These are phyloP conservation scores for Penicillium concentricum DNA, from an alignment of 2,329 filamentous ascomycete genomes.

Conservation along the genomic window DNA sequence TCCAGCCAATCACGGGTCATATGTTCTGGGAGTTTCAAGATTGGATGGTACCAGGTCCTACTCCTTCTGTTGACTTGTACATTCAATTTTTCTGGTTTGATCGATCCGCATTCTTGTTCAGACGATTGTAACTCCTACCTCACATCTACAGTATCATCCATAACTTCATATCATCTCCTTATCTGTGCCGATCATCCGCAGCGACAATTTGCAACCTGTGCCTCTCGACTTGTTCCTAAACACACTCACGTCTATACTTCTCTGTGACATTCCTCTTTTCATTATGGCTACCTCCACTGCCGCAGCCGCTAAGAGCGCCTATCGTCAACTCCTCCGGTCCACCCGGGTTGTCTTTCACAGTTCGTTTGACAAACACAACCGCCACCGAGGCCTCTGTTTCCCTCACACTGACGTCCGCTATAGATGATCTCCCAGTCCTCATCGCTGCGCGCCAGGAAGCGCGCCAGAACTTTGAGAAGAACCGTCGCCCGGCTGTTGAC, in stretches of 20 bases:
- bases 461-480: constrained; percentile 69
- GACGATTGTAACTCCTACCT: neutral
- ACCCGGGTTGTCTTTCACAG: constrained; percentile 80
- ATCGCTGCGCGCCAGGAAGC: constrained; percentile 70
- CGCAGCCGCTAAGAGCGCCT: constrained; percentile 68
- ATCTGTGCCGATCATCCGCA: neutral
- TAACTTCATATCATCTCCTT: neutral
- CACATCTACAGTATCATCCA: neutral
- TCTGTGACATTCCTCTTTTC: neutral
- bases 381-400: neutral
- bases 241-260: neutral
- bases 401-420: constrained; percentile 8
- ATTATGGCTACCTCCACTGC: constrained; percentile 36
- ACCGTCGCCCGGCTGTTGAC: constrained; percentile 60
- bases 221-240: neutral
- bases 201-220: neutral
- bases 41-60: neutral
- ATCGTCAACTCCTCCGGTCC: constrained; percentile 77
- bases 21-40: constrained; percentile 25
- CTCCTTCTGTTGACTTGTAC: constrained; percentile 1
- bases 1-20: constrained; percentile 27
- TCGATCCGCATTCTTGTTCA: neutral
- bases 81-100: neutral
- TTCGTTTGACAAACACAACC: constrained; percentile 35
- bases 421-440: constrained; percentile 71